A percentile compares a stretch with the other conserved stretches of the same genome.
These are phyloP conservation scores for Acorus calamus DNA, from an alignment of 106 monocot species.

Conservation along the genomic window DNA sequence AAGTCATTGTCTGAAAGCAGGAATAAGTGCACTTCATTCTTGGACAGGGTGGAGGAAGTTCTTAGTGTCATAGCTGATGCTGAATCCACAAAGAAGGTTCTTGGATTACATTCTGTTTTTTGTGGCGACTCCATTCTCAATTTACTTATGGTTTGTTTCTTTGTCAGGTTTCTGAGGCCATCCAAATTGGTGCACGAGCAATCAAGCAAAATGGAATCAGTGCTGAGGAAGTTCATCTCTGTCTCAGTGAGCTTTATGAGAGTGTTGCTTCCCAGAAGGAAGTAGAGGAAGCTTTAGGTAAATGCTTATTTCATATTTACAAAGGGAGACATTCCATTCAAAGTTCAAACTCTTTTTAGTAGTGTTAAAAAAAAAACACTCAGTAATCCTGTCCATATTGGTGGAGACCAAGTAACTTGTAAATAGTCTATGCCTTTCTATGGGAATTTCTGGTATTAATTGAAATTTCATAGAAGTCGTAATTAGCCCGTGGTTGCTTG, in stretches of 20 bases:
- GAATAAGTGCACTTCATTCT: constrained; percentile 37
- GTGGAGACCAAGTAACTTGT: too few species aligned
- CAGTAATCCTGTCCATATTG: too few species aligned
- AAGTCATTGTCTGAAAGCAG: constrained; percentile 58
- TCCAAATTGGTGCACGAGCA: constrained; percentile 57
- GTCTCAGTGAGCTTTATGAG: constrained; percentile 63
- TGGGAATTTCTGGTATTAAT: too few species aligned
- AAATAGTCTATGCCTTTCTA: too few species aligned
- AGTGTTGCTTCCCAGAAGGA: constrained; percentile 42
- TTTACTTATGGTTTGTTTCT: not conserved
- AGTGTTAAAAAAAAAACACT: too few species aligned
- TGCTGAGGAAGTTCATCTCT: constrained; percentile 52
- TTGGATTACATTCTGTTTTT: not conserved
- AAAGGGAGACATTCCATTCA: not conserved
- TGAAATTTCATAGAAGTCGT: not conserved
- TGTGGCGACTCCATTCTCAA: not conserved
- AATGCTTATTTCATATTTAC: not conserved
- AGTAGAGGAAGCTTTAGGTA: constrained; percentile 66
- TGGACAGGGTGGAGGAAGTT: constrained; percentile 81
- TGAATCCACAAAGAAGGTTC: constrained; percentile 76
- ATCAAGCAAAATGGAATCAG: constrained; percentile 63
- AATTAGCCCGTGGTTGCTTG: not conserved
- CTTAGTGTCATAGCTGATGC: constrained; percentile 46
- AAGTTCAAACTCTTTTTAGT: not conserved
- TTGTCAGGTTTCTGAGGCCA: constrained; percentile 64